phyloP scores from a whole-genome alignment of 139 green algal genomes.

The Chlorella sp. region DNA sequence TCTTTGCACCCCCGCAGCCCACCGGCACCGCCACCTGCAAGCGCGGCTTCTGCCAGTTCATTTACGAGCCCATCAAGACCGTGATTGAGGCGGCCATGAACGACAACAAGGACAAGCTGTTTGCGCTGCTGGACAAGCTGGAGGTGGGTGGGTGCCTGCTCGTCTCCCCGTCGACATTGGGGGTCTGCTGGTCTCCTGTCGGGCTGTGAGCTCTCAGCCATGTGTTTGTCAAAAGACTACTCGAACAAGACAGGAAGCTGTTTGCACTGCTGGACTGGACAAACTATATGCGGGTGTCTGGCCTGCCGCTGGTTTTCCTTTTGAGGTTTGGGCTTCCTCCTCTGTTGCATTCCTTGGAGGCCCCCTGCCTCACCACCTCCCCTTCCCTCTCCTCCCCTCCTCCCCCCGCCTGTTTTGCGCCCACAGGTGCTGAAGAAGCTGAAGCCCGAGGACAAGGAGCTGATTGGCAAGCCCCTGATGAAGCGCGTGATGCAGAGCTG shows the following conservation, averaged over 20 bases:
- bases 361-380: neutral
- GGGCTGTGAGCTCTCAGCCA: no score
- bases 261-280: no score
- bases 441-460: conserved; percentile 93
- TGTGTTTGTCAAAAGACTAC: no score
- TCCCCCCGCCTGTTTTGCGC: neutral
- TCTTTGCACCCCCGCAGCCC: conserved; percentile 27
- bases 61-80: conserved; percentile 96
- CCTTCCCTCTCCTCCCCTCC: neutral
- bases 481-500: conserved; percentile 92
- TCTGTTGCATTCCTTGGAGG: neutral
- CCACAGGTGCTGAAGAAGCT: conserved; percentile 74
- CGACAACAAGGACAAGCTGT: conserved; percentile 98
- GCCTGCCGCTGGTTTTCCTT: neutral
- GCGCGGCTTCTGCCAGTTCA: conserved; percentile 98
- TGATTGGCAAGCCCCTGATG: conserved; percentile 93
- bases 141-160: conserved; percentile 27
- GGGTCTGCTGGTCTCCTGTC: no score
- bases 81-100: conserved; percentile 97
- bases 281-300: no score
- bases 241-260: no score
- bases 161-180: no score
- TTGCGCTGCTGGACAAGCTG: conserved; percentile 94
- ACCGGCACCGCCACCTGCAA: conserved; percentile 90
- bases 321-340: neutral